These are phyloP conservation scores for Tinospora cordifolia DNA, from an alignment of 164 flowering plant species.

Conservation along the genomic window DNA sequence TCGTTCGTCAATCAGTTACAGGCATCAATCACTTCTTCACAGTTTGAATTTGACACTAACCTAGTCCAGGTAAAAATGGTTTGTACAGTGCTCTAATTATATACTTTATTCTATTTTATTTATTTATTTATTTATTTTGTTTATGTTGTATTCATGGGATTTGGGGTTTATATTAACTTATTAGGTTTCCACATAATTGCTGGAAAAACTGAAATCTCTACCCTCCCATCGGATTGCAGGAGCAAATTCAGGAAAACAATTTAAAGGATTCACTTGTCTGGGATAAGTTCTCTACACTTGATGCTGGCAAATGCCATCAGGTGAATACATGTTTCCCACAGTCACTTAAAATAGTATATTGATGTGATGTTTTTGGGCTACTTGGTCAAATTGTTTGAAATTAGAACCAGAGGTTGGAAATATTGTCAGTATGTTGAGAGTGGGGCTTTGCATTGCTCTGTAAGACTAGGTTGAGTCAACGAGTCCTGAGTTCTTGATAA, in stretches of 20 bases:
- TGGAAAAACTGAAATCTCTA: slow-evolving; percentile 9
- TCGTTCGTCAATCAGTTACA: slow-evolving; percentile 52
- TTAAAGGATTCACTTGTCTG: slow-evolving; percentile 24
- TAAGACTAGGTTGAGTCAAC: not conserved
- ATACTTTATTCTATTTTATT: too few relatives aligned
- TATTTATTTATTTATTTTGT: too few relatives aligned
- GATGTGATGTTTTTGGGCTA: not conserved
- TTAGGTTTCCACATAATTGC: not conserved
- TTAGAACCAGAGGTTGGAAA: slow-evolving; percentile 4
- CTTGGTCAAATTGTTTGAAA: not conserved
- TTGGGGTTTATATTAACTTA: not conserved
- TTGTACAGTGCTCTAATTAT: not conserved
- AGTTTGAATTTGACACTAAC: slow-evolving; percentile 39
- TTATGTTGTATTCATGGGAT: slow-evolving; percentile 3
- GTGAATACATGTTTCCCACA: slow-evolving; percentile 20
- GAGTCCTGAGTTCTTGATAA: slow-evolving; percentile 1
- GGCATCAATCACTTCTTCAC: slow-evolving; percentile 29
- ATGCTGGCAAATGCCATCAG: slow-evolving; percentile 26
- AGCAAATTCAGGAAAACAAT: slow-evolving; percentile 30
- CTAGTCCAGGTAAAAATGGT: slow-evolving; percentile 35
- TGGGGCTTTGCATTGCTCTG: not conserved
- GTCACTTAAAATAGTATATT: slow-evolving; percentile 4
- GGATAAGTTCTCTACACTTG: slow-evolving; percentile 29
- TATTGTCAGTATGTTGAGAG: not conserved
- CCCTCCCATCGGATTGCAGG: slow-evolving; percentile 20